These are phyloP conservation scores for Polychaeton citri DNA, from an alignment of 2,329 filamentous ascomycete species.

Conservation along the genomic window DNA sequence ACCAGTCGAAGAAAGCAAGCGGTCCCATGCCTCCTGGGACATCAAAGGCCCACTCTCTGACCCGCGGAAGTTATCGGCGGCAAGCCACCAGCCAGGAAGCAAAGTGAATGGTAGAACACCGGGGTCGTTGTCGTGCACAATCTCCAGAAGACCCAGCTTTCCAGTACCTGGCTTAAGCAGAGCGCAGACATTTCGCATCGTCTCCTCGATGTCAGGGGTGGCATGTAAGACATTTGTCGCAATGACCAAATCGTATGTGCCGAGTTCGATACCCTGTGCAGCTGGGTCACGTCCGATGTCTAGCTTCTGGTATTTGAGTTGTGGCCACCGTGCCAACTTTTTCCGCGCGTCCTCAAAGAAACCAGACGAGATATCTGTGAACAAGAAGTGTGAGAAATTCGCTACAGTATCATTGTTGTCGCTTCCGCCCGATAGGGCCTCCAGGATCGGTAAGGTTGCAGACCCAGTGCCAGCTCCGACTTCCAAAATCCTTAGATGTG, in stretches of 20 bases:
- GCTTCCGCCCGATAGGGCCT: slow-evolving; percentile 17
- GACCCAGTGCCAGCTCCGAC: slow-evolving; percentile 34
- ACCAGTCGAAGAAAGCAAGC: slow-evolving; percentile 16
- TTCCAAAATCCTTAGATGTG: slow-evolving; percentile 31
- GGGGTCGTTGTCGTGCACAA: slow-evolving; percentile 3
- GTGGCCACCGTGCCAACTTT: slow-evolving; percentile 18
- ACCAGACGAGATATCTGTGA: slow-evolving; percentile 30
- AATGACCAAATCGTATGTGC: slow-evolving; percentile 14
- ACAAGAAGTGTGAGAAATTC: slow-evolving; percentile 29
- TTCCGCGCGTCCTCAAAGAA: slow-evolving; percentile 28
- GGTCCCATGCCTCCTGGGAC: slow-evolving; percentile 20
- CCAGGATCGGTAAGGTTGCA: slow-evolving; percentile 25
- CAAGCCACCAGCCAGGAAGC: slow-evolving; percentile 27
- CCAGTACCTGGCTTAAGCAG: slow-evolving; percentile 18
- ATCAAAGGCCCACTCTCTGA: slow-evolving; percentile 20
- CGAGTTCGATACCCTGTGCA: slow-evolving; percentile 22
- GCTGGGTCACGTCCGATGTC: slow-evolving; percentile 20
- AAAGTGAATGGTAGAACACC: slow-evolving; percentile 11
- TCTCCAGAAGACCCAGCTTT: slow-evolving; percentile 12
- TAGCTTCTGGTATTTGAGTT: slow-evolving; percentile 20
- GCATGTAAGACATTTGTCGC: slow-evolving; percentile 16
- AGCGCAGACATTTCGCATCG: slow-evolving; percentile 11
- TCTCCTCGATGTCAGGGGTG: slow-evolving; percentile 9
- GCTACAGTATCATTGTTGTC: no score
- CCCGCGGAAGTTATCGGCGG: no score